A percentile compares a stretch with the other conserved stretches of the same genome.
These are phyloP conservation scores for Thraustochytrium sp. DNA, from an alignment of 352 stramenopile genomes.

Conservation along the genomic window DNA sequence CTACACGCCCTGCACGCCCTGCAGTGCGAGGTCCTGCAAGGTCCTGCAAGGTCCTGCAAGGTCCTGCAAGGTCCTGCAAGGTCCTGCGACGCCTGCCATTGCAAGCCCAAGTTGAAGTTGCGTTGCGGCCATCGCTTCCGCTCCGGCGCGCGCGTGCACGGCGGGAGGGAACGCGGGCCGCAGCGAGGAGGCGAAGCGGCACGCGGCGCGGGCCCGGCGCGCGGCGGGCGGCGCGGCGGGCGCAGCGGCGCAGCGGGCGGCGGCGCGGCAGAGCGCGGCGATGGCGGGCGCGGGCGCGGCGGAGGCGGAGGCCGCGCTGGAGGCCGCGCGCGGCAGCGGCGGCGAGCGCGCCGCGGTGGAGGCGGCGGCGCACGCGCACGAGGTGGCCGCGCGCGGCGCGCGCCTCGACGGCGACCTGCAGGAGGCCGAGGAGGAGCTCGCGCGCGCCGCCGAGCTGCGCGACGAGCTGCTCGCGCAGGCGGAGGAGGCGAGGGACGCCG, in stretches of 20 bases:
- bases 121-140: too few relatives aligned
- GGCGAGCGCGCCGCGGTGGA: too few relatives aligned
- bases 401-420: neutral
- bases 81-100: too few relatives aligned
- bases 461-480: neutral
- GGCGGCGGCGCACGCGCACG: neutral
- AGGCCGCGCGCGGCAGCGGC: neutral
- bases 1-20: too few relatives aligned
- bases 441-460: neutral
- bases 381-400: neutral
- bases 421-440: neutral
- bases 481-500: too few relatives aligned
- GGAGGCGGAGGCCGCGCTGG: neutral
- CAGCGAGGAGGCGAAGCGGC: neutral
- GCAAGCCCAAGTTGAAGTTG: too few relatives aligned
- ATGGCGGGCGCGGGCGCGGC: neutral
- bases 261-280: neutral
- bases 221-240: neutral
- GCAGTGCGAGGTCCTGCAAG: too few relatives aligned
- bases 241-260: neutral
- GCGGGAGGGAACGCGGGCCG: neutral
- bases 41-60: too few relatives aligned
- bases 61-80: too few relatives aligned
- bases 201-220: neutral
- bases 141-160: neutral